A percentile compares a stretch with the other conserved stretches of the same genome.
These are phyloP conservation scores for Chimonanthus praecox DNA, from an alignment of 164 flowering plant species.

Conservation along the genomic window DNA sequence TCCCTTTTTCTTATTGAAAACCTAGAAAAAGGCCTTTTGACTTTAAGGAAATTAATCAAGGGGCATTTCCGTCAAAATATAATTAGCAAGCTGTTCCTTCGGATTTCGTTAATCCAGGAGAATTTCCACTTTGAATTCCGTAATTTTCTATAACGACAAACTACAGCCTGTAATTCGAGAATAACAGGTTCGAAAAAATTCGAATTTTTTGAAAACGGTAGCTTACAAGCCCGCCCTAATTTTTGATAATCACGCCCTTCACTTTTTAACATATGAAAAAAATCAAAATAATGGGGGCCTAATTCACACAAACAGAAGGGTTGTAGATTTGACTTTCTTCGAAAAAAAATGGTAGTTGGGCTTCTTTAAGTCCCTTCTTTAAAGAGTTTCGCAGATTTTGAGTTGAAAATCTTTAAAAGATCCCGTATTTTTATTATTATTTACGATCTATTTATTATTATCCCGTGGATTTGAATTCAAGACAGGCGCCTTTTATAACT, in stretches of 20 bases:
- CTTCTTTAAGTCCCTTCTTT: background rate
- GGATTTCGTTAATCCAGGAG: constrained; percentile 17
- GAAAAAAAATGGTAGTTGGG: background rate
- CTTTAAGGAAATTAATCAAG: background rate
- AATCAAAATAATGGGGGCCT: background rate
- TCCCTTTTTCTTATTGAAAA: background rate
- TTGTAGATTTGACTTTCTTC: background rate
- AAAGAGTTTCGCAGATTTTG: background rate
- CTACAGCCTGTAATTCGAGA: constrained; percentile 18
- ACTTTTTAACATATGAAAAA: background rate
- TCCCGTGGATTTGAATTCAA: constrained; percentile 41
- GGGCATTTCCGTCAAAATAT: constrained; percentile 14
- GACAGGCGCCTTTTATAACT: constrained; percentile 33
- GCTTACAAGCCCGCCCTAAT: background rate
- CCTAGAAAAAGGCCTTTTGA: background rate
- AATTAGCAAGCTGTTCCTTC: background rate
- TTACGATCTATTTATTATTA: background rate
- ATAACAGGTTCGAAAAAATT: background rate
- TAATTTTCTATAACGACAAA: constrained; percentile 27
- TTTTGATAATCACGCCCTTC: background rate
- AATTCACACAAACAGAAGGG: background rate
- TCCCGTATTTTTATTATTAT: background rate
- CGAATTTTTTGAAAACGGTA: background rate
- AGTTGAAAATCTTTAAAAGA: background rate
- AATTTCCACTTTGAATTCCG: constrained; percentile 16